phyloP scores from a whole-genome alignment of 495 filamentous ascomycete genomes.

The Xylaria scruposa region DNA sequence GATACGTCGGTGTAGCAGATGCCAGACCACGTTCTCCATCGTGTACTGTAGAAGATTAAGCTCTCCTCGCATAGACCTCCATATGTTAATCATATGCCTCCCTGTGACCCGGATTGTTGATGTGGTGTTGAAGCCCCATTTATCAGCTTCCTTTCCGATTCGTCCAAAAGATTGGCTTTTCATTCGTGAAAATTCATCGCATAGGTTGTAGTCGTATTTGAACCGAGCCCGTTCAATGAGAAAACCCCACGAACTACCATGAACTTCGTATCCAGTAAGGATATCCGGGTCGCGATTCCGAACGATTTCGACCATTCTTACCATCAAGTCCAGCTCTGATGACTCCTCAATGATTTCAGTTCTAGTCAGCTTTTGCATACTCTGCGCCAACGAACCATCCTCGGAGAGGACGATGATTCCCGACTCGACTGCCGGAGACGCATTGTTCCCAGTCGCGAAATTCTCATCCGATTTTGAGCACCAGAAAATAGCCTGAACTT shows the following conservation, averaged over 20 bases:
- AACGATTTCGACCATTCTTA: slow-evolving; percentile 84
- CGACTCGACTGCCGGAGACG: slow-evolving; percentile 33
- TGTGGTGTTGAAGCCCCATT: slow-evolving; percentile 92
- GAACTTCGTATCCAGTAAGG: slow-evolving; percentile 93
- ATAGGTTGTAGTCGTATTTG: slow-evolving; percentile 89
- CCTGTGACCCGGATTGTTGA: slow-evolving; percentile 88
- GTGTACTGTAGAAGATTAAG: slow-evolving; percentile 90
- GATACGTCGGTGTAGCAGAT: slow-evolving; percentile 87
- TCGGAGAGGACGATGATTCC: slow-evolving; percentile 73
- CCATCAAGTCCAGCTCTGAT: slow-evolving; percentile 84
- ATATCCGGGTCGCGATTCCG: slow-evolving; percentile 88
- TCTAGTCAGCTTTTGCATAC: slow-evolving; percentile 52
- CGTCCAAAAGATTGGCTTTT: slow-evolving; percentile 80
- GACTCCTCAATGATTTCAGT: slow-evolving; percentile 74
- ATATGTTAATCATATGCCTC: slow-evolving; percentile 95
- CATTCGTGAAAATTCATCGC: slow-evolving; percentile 88
- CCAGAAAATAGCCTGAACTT: slow-evolving; percentile 92
- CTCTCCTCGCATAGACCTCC: slow-evolving; percentile 93
- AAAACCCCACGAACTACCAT: slow-evolving; percentile 93
- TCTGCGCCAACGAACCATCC: slow-evolving; percentile 59
- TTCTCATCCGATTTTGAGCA: slow-evolving; percentile 77
- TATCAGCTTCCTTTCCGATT: slow-evolving; percentile 83
- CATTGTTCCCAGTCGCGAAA: slow-evolving; percentile 52
- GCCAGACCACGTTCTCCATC: slow-evolving; percentile 96
- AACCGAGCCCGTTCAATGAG: slow-evolving; percentile 85